Conservation (phyloP, 306 rosid species). For the Sicyos baderoa region DNA sequence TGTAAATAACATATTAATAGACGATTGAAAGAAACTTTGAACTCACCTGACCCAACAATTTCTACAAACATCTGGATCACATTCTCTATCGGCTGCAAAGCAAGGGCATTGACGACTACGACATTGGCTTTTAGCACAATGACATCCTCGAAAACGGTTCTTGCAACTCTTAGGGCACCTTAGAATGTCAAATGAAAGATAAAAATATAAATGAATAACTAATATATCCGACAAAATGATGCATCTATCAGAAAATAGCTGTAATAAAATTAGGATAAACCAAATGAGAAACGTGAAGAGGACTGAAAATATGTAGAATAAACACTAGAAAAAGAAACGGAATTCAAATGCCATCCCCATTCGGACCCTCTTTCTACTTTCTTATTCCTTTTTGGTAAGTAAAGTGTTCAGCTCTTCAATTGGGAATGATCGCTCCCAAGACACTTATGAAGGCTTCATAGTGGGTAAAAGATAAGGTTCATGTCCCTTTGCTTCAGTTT, state of each 20-base stretch:
- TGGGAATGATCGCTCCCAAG: no score
- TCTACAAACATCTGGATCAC: slow-evolving; percentile 97
- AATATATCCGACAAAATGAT: not conserved
- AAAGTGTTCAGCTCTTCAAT: no score
- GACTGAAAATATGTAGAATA: not conserved
- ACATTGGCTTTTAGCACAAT: slow-evolving; percentile 98
- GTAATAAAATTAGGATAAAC: not conserved
- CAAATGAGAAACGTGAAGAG: not conserved
- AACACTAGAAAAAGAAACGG: not conserved
- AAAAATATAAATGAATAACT: not conserved
- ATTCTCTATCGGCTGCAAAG: slow-evolving; percentile 99
- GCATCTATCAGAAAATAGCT: not conserved
- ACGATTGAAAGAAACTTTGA: not conserved
- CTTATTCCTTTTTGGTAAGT: no score
- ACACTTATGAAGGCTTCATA: no score
- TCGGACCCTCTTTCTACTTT: not conserved
- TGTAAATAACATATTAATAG: not conserved
- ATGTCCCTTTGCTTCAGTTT: no score
- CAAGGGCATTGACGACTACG: slow-evolving; percentile 97
- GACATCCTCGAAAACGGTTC: slow-evolving; percentile 92
- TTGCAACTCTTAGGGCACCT: slow-evolving; percentile 94
- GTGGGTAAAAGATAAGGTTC: no score
- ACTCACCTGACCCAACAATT: slow-evolving; percentile 97
- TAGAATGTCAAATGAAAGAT: slow-evolving; percentile 13
- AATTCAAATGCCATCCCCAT: not conserved